A percentile compares a stretch with the other conserved stretches of the same genome.
phyloP scores from a whole-genome alignment of 2,329 filamentous ascomycete genomes.

The Sporothrix variecibatus region DNA sequence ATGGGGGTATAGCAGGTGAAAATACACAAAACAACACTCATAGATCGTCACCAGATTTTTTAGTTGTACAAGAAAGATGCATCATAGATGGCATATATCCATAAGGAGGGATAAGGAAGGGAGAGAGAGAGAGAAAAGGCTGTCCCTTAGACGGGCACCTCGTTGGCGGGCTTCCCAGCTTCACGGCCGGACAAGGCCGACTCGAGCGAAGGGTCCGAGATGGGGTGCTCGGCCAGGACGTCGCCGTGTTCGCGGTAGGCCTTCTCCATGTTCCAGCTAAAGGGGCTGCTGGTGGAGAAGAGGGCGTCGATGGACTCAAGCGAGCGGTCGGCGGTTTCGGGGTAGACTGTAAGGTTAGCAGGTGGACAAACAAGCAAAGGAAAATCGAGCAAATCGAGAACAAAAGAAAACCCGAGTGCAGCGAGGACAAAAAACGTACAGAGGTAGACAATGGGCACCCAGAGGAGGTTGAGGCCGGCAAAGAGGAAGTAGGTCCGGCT shows the following conservation, averaged over 20 bases:
- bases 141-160: background rate
- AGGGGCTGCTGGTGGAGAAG: constrained; percentile 50
- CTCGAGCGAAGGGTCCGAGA: constrained; percentile 48
- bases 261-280: constrained; percentile 34
- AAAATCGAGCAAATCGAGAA: background rate
- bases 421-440: constrained; percentile 29
- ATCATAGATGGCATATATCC: background rate
- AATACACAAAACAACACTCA: background rate
- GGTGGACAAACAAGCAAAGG: constrained; percentile 34
- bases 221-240: constrained; percentile 29
- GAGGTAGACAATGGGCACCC: constrained; percentile 53
- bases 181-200: constrained; percentile 55
- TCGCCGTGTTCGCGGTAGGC: constrained; percentile 28
- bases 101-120: background rate
- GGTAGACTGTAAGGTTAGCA: constrained; percentile 38
- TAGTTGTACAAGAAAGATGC: background rate
- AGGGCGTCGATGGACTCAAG: constrained; percentile 54
- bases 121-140: background rate
- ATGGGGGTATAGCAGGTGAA: constrained; percentile 7
- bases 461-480: constrained; percentile 52
- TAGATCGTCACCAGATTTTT: background rate
- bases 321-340: constrained; percentile 48
- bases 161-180: constrained; percentile 39
- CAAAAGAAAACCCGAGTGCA: background rate
- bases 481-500: constrained; percentile 56